phyloP scores from a whole-genome alignment of 805 yeast species.

The Myxozyma lipomycoides region DNA sequence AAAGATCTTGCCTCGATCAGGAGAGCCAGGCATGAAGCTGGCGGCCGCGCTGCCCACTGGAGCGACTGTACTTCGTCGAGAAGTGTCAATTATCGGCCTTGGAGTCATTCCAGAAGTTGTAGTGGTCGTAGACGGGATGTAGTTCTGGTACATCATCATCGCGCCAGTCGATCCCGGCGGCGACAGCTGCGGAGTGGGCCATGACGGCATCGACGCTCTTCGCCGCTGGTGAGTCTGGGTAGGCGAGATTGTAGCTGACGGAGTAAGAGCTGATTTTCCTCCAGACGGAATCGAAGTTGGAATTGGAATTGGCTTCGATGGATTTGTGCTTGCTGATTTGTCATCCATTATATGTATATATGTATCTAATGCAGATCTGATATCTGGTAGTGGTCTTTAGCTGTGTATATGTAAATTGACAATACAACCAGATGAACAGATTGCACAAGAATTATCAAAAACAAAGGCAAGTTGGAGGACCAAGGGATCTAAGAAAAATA shows the following conservation, averaged over 20 bases:
- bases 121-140: not conserved
- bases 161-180: not conserved
- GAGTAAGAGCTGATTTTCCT: constrained; percentile 12
- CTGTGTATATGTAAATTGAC: too few species aligned
- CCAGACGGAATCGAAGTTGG: constrained; percentile 22
- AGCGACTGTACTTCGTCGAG: not conserved
- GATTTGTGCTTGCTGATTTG: not conserved
- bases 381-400: too few species aligned
- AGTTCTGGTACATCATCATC: not conserved
- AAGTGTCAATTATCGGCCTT: not conserved
- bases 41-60: constrained; percentile 1
- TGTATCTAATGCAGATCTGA: too few species aligned
- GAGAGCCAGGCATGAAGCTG: constrained; percentile 1
- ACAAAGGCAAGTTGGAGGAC: too few species aligned
- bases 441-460: too few species aligned
- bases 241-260: constrained; percentile 15
- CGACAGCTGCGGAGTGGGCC: constrained; percentile 1
- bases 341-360: not conserved
- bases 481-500: too few species aligned
- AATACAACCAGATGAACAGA: too few species aligned
- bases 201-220: constrained; percentile 8
- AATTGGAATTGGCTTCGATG: constrained; percentile 6
- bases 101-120: not conserved
- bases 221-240: constrained; percentile 20
- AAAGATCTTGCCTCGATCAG: not conserved